phyloP scores from a whole-genome alignment of 345 rosid genomes.

The Rhodomyrtus tomentosa region DNA sequence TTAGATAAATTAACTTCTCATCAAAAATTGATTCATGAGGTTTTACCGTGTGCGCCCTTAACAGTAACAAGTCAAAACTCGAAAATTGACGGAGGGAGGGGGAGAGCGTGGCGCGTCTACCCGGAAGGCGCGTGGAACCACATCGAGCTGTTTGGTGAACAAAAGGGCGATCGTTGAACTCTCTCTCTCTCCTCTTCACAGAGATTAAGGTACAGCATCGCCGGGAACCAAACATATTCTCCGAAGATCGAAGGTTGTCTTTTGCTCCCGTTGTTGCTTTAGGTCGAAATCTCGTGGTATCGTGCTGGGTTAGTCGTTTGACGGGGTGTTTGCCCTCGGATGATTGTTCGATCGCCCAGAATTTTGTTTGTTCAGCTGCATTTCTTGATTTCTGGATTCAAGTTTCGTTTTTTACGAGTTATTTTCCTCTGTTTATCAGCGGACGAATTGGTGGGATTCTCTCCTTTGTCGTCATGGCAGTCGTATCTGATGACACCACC shows the following conservation, averaged over 20 bases:
- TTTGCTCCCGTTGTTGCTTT: background rate
- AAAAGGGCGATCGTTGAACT: background rate
- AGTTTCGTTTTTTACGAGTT: background rate
- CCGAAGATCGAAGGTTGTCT: background rate
- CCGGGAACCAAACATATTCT: background rate
- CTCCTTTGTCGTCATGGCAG: constrained; percentile 30
- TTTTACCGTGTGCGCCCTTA: too few species aligned
- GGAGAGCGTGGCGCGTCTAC: background rate
- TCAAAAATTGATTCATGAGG: too few species aligned
- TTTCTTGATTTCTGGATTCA: background rate
- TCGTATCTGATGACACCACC: constrained; percentile 50
- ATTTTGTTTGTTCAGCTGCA: background rate
- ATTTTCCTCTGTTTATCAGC: background rate
- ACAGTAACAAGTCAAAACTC: background rate
- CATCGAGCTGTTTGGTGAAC: background rate
- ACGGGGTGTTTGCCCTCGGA: background rate
- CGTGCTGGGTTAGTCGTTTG: background rate
- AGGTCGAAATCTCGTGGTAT: background rate
- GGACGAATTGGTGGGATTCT: background rate
- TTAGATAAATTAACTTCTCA: too few species aligned
- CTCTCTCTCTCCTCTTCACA: background rate
- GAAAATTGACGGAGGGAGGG: background rate
- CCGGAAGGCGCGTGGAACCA: background rate
- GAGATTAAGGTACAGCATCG: background rate
- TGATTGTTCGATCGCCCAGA: background rate